Evolutionary conservation across 352 stramenopile species (phyloP).

Genomic region (Pythium phragmiticola): DNA sequence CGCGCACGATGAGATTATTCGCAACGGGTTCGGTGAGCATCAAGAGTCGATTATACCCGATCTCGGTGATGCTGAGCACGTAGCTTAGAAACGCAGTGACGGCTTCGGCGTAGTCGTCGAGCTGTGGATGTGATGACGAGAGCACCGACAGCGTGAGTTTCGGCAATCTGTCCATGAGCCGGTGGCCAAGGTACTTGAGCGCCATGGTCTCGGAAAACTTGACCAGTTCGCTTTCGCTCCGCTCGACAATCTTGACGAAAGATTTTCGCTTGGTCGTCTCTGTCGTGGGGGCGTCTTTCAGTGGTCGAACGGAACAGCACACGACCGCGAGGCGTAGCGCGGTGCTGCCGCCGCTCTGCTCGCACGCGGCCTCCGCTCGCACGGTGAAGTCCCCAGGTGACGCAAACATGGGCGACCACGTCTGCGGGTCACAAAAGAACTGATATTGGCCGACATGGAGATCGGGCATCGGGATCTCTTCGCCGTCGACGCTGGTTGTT

Average conservation of each 20-base stretch:
- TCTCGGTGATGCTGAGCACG: constrained; percentile 62
- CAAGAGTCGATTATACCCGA: constrained; percentile 68
- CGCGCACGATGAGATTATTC: constrained; percentile 61
- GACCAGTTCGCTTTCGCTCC: constrained; percentile 50
- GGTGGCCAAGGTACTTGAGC: constrained; percentile 62
- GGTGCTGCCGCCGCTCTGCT: constrained; percentile 37
- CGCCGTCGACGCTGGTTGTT: constrained; percentile 14
- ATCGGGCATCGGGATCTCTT: constrained; percentile 72
- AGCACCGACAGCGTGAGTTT: constrained; percentile 27
- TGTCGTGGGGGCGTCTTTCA: constrained; percentile 46
- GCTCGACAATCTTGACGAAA: constrained; percentile 60
- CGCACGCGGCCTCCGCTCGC: constrained; percentile 49
- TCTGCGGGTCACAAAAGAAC: constrained; percentile 58
- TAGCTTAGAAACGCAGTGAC: constrained; percentile 61
- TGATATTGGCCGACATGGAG: constrained; percentile 64
- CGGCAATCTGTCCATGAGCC: constrained; percentile 54
- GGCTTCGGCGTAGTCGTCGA: constrained; percentile 55
- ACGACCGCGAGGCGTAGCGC: constrained; percentile 58
- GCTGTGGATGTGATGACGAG: constrained; percentile 32
- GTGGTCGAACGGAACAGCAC: constrained; percentile 48
- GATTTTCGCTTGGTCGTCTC: constrained; percentile 52
- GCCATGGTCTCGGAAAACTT: constrained; percentile 58
- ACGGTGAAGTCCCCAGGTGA: constrained; percentile 77
- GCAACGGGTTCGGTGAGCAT: constrained; percentile 52
- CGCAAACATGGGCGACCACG: constrained; percentile 74